Base-by-base conservation (phyloP, 495 filamentous ascomycete genomes). In the Podospora sp. region DNA sequence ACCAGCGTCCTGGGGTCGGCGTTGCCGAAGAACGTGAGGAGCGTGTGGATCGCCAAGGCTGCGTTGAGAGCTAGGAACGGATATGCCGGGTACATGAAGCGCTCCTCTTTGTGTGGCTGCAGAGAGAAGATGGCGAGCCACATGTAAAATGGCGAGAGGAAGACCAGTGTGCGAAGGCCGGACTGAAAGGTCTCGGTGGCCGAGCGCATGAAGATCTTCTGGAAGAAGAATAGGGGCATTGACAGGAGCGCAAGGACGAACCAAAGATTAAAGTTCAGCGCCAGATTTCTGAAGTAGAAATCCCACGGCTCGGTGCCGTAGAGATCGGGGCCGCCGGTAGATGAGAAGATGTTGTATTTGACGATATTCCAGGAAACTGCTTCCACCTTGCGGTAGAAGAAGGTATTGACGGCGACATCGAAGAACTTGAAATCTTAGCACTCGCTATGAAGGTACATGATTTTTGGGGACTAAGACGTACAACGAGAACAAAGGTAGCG, bases 81-180 rank as follows among this genome's bases (percentile, higher is more conserved):
- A 75, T 99, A 99, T 24, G 89, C 90, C 0, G 94, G 94, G 76
- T 96, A 98, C 93, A 99, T 98, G 81, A 99, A 99, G 8, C 96
- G 84, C 74, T 99, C 96, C 77, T 99, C 96, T 72, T 99, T 99
- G 83, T 99, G 96, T 21, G 95, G 89, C 74, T 98, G 95, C 11
- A 89, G 74, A 3, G 92, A 92, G 79, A 99, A 97, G 63, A 98
- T 94, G 7, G 77, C 87, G 25, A 98, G 85, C 96, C 96, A 99
- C 76, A 97, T 85, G 75, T 97, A 98, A 78, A 97, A 94, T 0
- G 96, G 94, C 1, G 88, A 78, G 58, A 91, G 80, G 71, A 94
- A 89, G 33, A 92, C 86, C 56, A 94, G 68, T n/a, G 88, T 91
- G 27, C 92, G 88, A 36, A 94, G 79, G 18, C 82, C 82, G 1